Conservation (phyloP, 148 eudicot species). For the Euryodendron excelsum region DNA sequence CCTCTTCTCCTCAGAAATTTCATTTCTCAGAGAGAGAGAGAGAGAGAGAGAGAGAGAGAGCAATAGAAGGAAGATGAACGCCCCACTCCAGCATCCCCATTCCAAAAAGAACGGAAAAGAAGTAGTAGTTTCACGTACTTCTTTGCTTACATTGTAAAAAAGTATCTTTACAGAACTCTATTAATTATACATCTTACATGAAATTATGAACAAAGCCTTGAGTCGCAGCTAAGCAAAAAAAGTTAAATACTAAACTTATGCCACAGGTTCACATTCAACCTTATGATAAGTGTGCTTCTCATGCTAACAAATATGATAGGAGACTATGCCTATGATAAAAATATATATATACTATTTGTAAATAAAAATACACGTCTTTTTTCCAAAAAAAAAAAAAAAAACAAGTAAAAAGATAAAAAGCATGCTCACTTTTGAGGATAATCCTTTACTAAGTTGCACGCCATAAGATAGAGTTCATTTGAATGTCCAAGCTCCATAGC, state of each 20-base stretch:
- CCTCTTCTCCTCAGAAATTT: neutral
- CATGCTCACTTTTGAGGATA: conserved; percentile 90
- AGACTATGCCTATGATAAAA: neutral
- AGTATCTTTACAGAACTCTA: neutral
- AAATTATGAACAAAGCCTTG: neutral
- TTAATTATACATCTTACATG: neutral
- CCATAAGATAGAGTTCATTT: conserved; percentile 94
- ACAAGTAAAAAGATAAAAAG: neutral
- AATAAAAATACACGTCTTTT: neutral
- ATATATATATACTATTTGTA: neutral
- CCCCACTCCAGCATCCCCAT: neutral
- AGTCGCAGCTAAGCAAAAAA: neutral
- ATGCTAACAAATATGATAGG: neutral
- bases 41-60: neutral
- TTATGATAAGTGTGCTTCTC: neutral
- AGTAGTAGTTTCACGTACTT: neutral
- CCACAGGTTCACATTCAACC: neutral
- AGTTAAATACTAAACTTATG: neutral
- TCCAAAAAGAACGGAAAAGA: neutral
- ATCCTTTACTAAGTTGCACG: conserved; percentile 95
- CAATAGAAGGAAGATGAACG: neutral
- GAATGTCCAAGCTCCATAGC: conserved; percentile 97
- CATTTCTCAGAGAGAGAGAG: no score
- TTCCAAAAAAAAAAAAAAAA: neutral
- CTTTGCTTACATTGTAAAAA: neutral